Conservation (phyloP, 257 asterid species). For the Vinca minor region DNA sequence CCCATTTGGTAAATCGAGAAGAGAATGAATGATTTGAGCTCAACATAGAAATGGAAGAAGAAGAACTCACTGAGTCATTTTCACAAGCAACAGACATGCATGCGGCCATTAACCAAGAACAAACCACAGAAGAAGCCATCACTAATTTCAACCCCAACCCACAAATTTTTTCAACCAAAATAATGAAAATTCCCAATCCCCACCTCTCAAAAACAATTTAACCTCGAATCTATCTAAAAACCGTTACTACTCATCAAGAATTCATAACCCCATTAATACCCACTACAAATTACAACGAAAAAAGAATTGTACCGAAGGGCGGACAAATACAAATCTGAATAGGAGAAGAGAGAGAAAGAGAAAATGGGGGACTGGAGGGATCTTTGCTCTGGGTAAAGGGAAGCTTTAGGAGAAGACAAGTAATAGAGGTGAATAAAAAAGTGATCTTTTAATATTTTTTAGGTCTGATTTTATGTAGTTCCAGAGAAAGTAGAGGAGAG, state of each 20-base stretch:
- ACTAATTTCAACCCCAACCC: neutral
- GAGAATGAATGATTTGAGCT: slow-evolving; percentile 22
- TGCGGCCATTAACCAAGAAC: slow-evolving; percentile 76
- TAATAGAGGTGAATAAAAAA: neutral
- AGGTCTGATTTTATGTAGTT: no score
- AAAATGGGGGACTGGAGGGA: no score
- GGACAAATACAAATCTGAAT: no score
- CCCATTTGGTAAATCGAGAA: slow-evolving; percentile 34
- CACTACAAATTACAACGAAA: neutral
- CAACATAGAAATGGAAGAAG: slow-evolving; percentile 32
- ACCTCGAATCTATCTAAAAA: neutral
- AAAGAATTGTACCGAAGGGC: no score
- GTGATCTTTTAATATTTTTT: no score
- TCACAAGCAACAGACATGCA: slow-evolving; percentile 81
- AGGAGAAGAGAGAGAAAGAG: no score
- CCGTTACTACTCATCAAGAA: neutral
- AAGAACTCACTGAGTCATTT: slow-evolving; percentile 29
- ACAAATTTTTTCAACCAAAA: neutral
- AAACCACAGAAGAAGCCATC: slow-evolving; percentile 28
- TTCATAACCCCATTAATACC: neutral
- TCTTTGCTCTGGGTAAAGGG: no score
- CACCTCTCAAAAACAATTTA: neutral
- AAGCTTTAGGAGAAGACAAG: slow-evolving; percentile 13
- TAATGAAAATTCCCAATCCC: neutral
- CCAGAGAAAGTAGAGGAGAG: neutral